phyloP scores from a whole-genome alignment of 2,329 filamentous ascomycete genomes.

The Bipolaris bicolor region DNA sequence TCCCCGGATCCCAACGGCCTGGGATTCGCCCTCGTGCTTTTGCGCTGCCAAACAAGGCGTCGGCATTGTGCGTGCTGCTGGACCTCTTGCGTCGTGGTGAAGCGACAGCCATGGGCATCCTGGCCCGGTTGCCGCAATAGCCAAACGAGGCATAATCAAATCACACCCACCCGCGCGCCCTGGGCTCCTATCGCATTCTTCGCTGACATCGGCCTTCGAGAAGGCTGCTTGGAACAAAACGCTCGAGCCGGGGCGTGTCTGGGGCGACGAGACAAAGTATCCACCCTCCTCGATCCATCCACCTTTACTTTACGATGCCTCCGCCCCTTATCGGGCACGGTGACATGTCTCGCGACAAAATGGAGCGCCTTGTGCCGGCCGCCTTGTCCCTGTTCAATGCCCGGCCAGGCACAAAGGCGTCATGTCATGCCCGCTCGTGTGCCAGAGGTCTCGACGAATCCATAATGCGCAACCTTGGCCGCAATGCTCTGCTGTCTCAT shows the following conservation, averaged over 20 bases:
- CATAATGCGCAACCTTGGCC: slow-evolving; percentile 3
- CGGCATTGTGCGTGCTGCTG: not conserved
- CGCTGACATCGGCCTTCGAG: slow-evolving; percentile 32
- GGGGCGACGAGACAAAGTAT: slow-evolving; percentile 9
- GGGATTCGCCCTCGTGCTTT: slow-evolving; percentile 18
- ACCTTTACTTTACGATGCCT: too few species aligned
- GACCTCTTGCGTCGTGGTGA: not conserved
- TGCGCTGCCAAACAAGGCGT: slow-evolving; percentile 21
- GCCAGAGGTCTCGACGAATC: slow-evolving; percentile 13
- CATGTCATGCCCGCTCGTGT: not conserved
- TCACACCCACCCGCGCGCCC: slow-evolving; percentile 1
- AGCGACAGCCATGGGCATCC: not conserved
- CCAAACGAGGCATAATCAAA: not conserved
- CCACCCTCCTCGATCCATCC: slow-evolving; percentile 16
- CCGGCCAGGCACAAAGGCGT: slow-evolving; percentile 11
- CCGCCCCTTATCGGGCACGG: slow-evolving; percentile 26
- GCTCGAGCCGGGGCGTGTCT: slow-evolving; percentile 33
- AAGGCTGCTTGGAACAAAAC: slow-evolving; percentile 35
- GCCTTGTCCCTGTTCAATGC: slow-evolving; percentile 21
- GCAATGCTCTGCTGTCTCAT: slow-evolving; percentile 20
- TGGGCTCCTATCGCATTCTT: slow-evolving; percentile 17
- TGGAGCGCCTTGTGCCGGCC: slow-evolving; percentile 22
- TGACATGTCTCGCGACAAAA: slow-evolving; percentile 24
- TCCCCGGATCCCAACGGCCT: slow-evolving; percentile 32
- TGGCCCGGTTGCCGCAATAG: slow-evolving; percentile 13